phyloP scores from a whole-genome alignment of 371 early-diverging fungal species.

The Saksenaea vasiformis region DNA sequence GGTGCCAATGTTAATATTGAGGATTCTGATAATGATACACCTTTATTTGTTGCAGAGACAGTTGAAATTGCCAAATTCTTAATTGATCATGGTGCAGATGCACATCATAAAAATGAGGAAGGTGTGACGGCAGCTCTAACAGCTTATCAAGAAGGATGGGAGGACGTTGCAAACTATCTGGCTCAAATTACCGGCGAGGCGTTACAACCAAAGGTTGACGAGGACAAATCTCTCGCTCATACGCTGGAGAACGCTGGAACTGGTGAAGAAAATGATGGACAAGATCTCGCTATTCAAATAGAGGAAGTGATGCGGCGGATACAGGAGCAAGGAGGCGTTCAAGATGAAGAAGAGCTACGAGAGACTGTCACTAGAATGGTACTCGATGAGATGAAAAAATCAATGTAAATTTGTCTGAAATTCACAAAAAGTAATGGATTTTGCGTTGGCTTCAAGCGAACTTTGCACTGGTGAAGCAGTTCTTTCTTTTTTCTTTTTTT shows the following conservation, averaged over 20 bases:
- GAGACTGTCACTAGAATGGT: slow-evolving; percentile 44
- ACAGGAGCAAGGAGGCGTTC: slow-evolving; percentile 40
- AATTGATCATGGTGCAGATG: slow-evolving; percentile 74
- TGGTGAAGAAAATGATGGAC: slow-evolving; percentile 16
- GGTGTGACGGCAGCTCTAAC: slow-evolving; percentile 50
- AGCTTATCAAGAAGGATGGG: slow-evolving; percentile 47
- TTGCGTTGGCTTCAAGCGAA: too few species aligned
- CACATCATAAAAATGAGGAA: slow-evolving; percentile 61
- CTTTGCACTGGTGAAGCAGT: too few species aligned
- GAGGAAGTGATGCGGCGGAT: slow-evolving; percentile 34
- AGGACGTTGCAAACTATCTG: slow-evolving; percentile 38
- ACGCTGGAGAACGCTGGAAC: slow-evolving; percentile 6
- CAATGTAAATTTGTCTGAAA: too few species aligned
- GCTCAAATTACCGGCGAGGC: slow-evolving; percentile 35
- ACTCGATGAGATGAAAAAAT: slow-evolving; percentile 33
- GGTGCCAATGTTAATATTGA: slow-evolving; percentile 67
- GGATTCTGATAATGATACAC: slow-evolving; percentile 86
- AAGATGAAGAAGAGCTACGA: slow-evolving; percentile 44
- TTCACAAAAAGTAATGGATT: too few species aligned
- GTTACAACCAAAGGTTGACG: slow-evolving; percentile 16
- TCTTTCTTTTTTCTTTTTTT: too few species aligned
- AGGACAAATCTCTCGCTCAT: slow-evolving; percentile 15
- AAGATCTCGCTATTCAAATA: slow-evolving; percentile 21
- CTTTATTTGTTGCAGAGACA: slow-evolving; percentile 82
- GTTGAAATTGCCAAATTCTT: slow-evolving; percentile 72